Conservation (phyloP, 2,329 filamentous ascomycete genomes). For the Penicillium sp. region DNA sequence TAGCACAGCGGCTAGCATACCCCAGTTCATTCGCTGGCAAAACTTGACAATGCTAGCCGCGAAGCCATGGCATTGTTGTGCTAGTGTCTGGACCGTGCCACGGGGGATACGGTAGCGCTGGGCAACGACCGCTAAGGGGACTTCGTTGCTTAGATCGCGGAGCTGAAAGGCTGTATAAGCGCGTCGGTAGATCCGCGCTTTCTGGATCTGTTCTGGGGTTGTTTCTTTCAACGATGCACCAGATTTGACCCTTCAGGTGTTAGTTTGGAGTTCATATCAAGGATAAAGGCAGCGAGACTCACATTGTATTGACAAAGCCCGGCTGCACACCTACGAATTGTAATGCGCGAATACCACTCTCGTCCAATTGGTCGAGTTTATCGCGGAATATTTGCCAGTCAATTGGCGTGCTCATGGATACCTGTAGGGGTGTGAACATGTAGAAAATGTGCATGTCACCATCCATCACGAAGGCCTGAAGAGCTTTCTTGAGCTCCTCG, state of each 20-base stretch:
- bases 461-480: conserved; percentile 75
- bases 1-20: conserved; percentile 67
- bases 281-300: conserved; percentile 22
- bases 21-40: conserved; percentile 75
- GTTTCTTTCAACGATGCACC: conserved; percentile 61
- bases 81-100: conserved; percentile 68
- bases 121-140: conserved; percentile 68
- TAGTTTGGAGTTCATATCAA: neutral
- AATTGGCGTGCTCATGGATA: conserved; percentile 48
- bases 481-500: conserved; percentile 64
- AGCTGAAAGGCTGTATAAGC: conserved; percentile 76
- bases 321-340: conserved; percentile 68
- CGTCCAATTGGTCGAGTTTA: conserved; percentile 68
- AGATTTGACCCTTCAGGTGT: conserved; percentile 61
- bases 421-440: conserved; percentile 70
- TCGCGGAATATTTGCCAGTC: conserved; percentile 73
- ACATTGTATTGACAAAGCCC: conserved; percentile 66
- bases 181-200: conserved; percentile 65
- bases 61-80: conserved; percentile 75
- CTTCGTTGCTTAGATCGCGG: conserved; percentile 75
- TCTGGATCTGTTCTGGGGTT: conserved; percentile 60
- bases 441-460: conserved; percentile 79
- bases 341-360: conserved; percentile 69
- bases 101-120: conserved; percentile 69
- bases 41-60: conserved; percentile 78